Evolutionary conservation across 1,139 yeast species (phyloP), one percentile per base, ranked within the genome.

Genomic region (Yarrowia galli): DNA sequence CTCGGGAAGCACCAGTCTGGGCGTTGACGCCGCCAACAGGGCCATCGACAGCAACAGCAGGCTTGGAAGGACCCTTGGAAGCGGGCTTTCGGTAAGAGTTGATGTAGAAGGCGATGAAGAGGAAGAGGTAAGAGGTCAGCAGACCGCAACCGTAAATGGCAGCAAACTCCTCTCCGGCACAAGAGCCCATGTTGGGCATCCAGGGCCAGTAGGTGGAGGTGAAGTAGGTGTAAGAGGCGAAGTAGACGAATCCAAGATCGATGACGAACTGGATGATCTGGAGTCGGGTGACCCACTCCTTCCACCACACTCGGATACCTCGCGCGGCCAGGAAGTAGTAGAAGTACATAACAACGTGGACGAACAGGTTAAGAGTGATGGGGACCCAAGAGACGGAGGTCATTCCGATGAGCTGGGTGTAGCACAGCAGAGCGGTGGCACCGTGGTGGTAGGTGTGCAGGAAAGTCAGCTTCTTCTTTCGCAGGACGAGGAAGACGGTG

Each of bases 271-370:
- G 99, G 75, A 91, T 85, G 80, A 95, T 95, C 83, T 95, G 99
- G 85, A 91, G 88, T 73, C 97, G 86, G 67, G 99, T 95, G 74
- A 95, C 98, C 98, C 98, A 95, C 82, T 93, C 97, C 82, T 95
- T 95, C 99, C 99, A 95, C 98, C 98, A 93, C 69, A 95, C 98
- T 75, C 95, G 88, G 77, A 93, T 91, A 70, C 97, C 97, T 79
- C 97, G 86, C 20, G 98, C 92, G 73, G 95, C 85, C 75, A 95
- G 84, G 85, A 92, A 93, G 84, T 95, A 95, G 85, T 95, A 95
- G 91, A 93, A 95, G 86, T 95, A 95, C 99, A 95, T 95, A 73
- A 95, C 89, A 66, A 95, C 97, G 77, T 95, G 99, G 65, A 95
- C 99, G 69, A 87, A 91, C 80, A 95, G 84, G 83, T 95, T 95